Base-by-base conservation (phyloP, 768 basidiomycete species). In the Mycena metata region DNA sequence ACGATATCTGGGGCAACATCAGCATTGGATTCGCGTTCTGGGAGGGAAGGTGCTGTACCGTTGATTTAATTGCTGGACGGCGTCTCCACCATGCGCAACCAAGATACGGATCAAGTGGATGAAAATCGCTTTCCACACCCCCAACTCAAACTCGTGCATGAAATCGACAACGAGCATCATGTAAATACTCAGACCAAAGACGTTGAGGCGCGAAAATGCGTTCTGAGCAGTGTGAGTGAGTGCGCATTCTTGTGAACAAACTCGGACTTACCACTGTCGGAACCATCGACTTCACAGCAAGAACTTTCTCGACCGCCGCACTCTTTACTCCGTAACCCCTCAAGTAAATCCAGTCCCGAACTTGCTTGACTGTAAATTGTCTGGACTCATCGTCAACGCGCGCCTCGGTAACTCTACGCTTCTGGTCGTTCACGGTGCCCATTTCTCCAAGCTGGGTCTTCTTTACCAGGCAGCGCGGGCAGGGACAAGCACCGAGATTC, bases 131-230 rank as follows among this genome's bases (percentile, higher is more conserved):
- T 79, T 79, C 70, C 71, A 78, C 10, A 73, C 75, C 13, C 78
- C 78, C 0, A 78, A 64, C 52, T 78, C 78, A 66, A 77, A 66
- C 51, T 78, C 78, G 66, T 78, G 78, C 69, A 79, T 39, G 26
- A 77, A 60, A 49, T 78, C 78, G 2, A 59, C 51, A 16, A 60
- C 62, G 8, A 60, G 69, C 64, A 58, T 64, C 35, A 39, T 46
- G 30, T 35, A 69, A 8, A 33, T 26, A 46, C 59, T 56, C 3
- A 68, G 41, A 8, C 45, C 61, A 33, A 68, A 68, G 30, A 30
- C 43, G 63, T 55, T 10, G 45, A 24, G 43, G 10, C 46, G 43
- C 17, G 35, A 36, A 21, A 54, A 54, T 1, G 52, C 35, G 23
- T 54, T 54, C 52, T 54, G 52, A 5, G 15, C 45, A 19, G 16